Percentiles rank a stretch among this genome's conserved stretches.
Conservation (phyloP, 2,329 filamentous ascomycete genomes). For the Aspergillus flavus region DNA sequence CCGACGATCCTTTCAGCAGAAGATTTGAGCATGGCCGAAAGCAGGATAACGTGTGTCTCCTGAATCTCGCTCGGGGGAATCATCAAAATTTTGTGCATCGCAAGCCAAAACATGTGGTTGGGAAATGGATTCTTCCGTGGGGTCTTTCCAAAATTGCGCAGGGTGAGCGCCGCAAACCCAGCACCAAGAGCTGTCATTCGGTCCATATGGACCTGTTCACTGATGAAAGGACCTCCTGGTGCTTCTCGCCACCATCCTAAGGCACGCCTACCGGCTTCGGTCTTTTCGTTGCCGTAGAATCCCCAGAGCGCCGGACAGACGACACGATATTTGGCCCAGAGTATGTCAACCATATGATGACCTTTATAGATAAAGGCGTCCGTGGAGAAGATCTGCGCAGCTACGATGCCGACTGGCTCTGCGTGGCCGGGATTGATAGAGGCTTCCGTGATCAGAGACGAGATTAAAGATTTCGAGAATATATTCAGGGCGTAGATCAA, state of each 20-base stretch:
- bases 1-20: conserved; percentile 74
- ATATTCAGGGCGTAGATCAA: conserved; percentile 77
- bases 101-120: conserved; percentile 79
- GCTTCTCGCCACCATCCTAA: conserved; percentile 72
- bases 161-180: conserved; percentile 79
- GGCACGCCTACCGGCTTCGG: conserved; percentile 64
- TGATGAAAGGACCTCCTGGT: conserved; percentile 58
- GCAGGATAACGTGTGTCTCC: conserved; percentile 72
- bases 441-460: conserved; percentile 70
- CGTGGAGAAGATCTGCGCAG: conserved; percentile 73
- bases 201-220: conserved; percentile 74
- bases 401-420: conserved; percentile 77
- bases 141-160: conserved; percentile 78
- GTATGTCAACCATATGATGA: conserved; percentile 73
- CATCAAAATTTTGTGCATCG: conserved; percentile 75
- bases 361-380: conserved; percentile 69
- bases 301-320: conserved; percentile 86
- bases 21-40: conserved; percentile 71
- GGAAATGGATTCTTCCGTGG: conserved; percentile 73
- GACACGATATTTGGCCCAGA: conserved; percentile 82
- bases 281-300: conserved; percentile 74
- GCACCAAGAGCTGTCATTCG: conserved; percentile 82
- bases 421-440: conserved; percentile 66
- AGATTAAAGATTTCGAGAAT: conserved; percentile 72
- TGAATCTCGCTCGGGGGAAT: conserved; percentile 68